A percentile compares a stretch with the other conserved stretches of the same genome.
phyloP scores from a whole-genome alignment of 371 early-diverging fungal species.

The Parasitella parasitica region DNA sequence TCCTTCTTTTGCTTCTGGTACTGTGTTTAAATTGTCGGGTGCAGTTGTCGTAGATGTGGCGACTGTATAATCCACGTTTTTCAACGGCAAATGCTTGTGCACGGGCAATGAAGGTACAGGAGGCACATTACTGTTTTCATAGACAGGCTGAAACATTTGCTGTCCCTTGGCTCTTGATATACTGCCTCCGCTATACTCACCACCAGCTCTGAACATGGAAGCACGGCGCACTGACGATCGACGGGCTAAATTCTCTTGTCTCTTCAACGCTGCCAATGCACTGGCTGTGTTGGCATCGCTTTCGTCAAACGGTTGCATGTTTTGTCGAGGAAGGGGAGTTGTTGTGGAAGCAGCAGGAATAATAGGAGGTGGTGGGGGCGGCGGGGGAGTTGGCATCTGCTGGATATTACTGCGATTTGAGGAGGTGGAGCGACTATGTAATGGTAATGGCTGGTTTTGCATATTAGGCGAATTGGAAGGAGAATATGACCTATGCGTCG shows the following conservation, averaged over 20 bases:
- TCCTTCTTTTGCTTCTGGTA: conserved; percentile 17
- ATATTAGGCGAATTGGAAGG: conserved; percentile 15
- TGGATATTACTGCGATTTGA: conserved; percentile 31
- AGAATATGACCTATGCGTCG: conserved; percentile 13
- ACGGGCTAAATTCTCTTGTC: conserved; percentile 48
- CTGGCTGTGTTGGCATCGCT: conserved; percentile 46
- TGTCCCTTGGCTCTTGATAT: conserved; percentile 12
- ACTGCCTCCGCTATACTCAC: conserved; percentile 16
- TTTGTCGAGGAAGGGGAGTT: neutral
- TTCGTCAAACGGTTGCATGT: conserved; percentile 34
- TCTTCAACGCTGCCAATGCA: conserved; percentile 48
- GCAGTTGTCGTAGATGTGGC: neutral
- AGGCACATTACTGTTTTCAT: conserved; percentile 27
- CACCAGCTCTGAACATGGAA: conserved; percentile 41
- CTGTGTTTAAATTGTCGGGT: conserved; percentile 9
- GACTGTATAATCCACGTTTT: conserved; percentile 2
- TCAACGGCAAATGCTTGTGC: neutral
- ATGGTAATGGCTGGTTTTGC: conserved; percentile 16
- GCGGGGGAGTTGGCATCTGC: conserved; percentile 17
- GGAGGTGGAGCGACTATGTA: conserved; percentile 47
- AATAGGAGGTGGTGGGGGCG: conserved; percentile 30
- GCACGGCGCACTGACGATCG: conserved; percentile 49
- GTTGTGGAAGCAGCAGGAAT: neutral
- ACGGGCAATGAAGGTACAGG: conserved; percentile 42
- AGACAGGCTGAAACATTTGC: neutral